Base-by-base conservation (phyloP, 148 eudicot genomes). In the Spergularia marina region DNA sequence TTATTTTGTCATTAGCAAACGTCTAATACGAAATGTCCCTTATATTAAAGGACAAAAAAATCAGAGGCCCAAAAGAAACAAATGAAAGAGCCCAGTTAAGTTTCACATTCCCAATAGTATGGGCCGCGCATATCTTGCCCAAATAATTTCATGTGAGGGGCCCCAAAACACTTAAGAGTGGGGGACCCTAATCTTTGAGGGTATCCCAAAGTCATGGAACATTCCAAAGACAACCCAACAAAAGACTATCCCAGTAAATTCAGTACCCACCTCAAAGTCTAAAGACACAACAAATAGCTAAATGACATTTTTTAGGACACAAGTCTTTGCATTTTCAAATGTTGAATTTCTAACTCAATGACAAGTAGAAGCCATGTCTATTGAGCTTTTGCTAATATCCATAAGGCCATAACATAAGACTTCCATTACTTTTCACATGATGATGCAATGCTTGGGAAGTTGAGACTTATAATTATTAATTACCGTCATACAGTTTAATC, bases 151-250 rank as follows among this genome's bases (percentile, higher is more conserved):
- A 25, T 59, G 23, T 47, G 70, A 41, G 72, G 52, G 78, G 76
- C 40, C 60, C 62, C 51, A 18, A 49, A 71, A 25, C 17, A 71
- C 14, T 60, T 61, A 77, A 60, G 63, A 16, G 4, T 13, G 2
- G 54, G 23, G 53, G 51, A 23, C 12, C 52, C 41, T 40, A 30
- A 25, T 56, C 56, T 39, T 25, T 36, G n/a, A 54, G n/a, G 55
- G 84, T 41, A 82, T 82, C 84, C n/a, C 75, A 82, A 82, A 63
- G 84, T 77, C 78, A 15, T 73, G 51, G 72, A 73, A 74, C 36
- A n/a, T 74, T 82, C 84, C 83, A 81, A 81, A 59, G n/a, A 60
- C 74, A 67, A 66, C 23, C 74, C 74, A 77, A 81, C 83, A 81
- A 81, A 76, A 12, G 57, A 52, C 57, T 30, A 73, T 44, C 69